Conservation (phyloP, 1,284 basidiomycete genomes). For the Cystobasidium slooffiae region DNA sequence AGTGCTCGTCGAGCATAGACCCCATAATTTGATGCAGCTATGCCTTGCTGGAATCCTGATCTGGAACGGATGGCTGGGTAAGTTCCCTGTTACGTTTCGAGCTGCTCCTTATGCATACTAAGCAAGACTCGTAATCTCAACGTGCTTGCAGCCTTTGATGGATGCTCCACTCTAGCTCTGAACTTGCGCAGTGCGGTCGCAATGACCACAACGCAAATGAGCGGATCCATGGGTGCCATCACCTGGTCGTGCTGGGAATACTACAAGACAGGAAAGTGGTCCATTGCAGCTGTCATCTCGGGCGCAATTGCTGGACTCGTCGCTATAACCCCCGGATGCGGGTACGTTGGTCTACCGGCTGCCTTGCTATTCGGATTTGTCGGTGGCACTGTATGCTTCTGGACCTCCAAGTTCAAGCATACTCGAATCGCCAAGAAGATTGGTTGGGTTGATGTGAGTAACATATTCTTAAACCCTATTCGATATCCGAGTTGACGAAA, state of each 20-base stretch:
- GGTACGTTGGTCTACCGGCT: constrained; percentile 12
- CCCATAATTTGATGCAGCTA: constrained; percentile 22
- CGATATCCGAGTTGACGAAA: not conserved
- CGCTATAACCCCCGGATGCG: constrained; percentile 16
- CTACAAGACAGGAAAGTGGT: constrained; percentile 22
- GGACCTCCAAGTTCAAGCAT: constrained; percentile 22
- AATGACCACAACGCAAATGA: constrained; percentile 57
- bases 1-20: constrained; percentile 15
- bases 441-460: constrained; percentile 70
- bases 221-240: constrained; percentile 56
- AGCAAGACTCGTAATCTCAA: not conserved
- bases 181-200: constrained; percentile 58
- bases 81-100: not conserved
- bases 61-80: constrained; percentile 37
- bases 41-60: constrained; percentile 12
- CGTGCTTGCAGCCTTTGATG: constrained; percentile 21
- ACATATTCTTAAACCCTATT: no score
- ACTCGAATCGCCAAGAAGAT: constrained; percentile 34
- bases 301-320: constrained; percentile 29
- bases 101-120: not conserved
- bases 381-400: constrained; percentile 17
- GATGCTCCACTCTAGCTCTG: constrained; percentile 56
- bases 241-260: constrained; percentile 59
- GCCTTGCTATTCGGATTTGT: constrained; percentile 11
- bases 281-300: constrained; percentile 5